Evolutionary conservation across 257 asterid genomes (phyloP).

Genomic region (Scutellaria minor): DNA sequence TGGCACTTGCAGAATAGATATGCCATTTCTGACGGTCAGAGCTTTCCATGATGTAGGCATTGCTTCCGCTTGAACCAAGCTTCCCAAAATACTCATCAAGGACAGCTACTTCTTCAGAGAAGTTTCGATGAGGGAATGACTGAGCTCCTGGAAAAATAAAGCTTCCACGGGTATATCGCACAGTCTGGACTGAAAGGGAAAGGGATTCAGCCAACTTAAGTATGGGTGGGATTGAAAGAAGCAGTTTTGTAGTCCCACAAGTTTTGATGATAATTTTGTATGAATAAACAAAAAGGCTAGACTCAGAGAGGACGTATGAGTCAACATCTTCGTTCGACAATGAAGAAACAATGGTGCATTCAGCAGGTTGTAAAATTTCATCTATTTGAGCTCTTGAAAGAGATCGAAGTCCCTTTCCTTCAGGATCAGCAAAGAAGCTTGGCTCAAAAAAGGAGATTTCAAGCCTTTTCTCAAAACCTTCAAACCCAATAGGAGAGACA

Average conservation of each 20-base stretch:
- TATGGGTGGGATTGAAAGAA: slow-evolving; percentile 72
- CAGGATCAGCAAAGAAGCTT: slow-evolving; percentile 73
- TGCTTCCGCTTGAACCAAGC: slow-evolving; percentile 64
- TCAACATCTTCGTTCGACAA: slow-evolving; percentile 67
- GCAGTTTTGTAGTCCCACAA: slow-evolving; percentile 82
- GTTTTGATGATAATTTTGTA: slow-evolving; percentile 81
- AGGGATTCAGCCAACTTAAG: slow-evolving; percentile 59
- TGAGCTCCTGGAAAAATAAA: slow-evolving; percentile 90
- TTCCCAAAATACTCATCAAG: slow-evolving; percentile 71
- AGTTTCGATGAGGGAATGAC: slow-evolving; percentile 70
- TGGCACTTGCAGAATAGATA: slow-evolving; percentile 68
- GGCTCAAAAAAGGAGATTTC: slow-evolving; percentile 76
- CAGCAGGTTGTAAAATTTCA: slow-evolving; percentile 76
- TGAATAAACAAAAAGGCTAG: slow-evolving; percentile 78
- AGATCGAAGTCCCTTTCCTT: slow-evolving; percentile 73
- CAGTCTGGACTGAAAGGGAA: slow-evolving; percentile 57
- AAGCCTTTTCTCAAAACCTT: slow-evolving; percentile 88
- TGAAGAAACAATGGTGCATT: slow-evolving; percentile 81
- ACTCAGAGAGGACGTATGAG: slow-evolving; percentile 87
- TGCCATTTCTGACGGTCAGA: slow-evolving; percentile 71
- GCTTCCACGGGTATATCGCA: slow-evolving; percentile 79
- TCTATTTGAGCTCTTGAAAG: slow-evolving; percentile 72
- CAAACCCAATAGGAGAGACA: slow-evolving; percentile 80
- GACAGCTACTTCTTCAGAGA: slow-evolving; percentile 76
- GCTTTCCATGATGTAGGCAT: slow-evolving; percentile 67